Percentiles rank a stretch among this genome's conserved stretches.
These are phyloP conservation scores for Trichosporon ovoides DNA, from an alignment of 1,284 basidiomycete species.

Conservation along the genomic window DNA sequence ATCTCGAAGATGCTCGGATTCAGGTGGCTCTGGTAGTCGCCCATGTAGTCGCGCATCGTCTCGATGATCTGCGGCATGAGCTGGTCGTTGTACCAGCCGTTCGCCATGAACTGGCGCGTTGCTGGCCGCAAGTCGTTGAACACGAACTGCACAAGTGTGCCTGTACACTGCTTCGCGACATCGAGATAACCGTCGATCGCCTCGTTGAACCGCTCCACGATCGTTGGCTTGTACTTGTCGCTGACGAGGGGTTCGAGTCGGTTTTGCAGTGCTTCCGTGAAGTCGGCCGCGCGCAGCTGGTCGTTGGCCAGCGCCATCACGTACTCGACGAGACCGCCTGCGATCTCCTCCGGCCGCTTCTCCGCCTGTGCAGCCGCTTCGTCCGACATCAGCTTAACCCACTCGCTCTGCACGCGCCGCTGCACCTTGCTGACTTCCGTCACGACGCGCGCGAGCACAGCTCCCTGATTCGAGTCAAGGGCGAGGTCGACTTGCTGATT, in stretches of 20 bases:
- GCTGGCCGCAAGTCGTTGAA: constrained; percentile 92
- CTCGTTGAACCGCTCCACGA: constrained; percentile 83
- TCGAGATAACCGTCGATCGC: constrained; percentile 98
- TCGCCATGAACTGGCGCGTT: constrained; percentile 74
- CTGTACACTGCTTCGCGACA: constrained; percentile 93
- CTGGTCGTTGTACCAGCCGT: constrained; percentile 65
- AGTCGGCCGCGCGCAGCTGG: constrained; percentile 94
- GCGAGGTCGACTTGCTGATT: constrained; percentile 96
- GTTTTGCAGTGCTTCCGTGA: constrained; percentile 75
- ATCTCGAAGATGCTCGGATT: constrained; percentile 88
- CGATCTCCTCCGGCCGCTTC: constrained; percentile 74
- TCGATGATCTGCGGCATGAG: constrained; percentile 73
- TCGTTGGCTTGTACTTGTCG: constrained; percentile 79
- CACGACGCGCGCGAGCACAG: constrained; percentile 84
- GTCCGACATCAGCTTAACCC: constrained; percentile 74
- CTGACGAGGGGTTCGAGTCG: constrained; percentile 88
- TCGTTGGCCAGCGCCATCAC: constrained; percentile 98
- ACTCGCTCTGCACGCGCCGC: constrained; percentile 81
- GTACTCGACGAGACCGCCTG: constrained; percentile 89
- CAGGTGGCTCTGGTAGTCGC: constrained; percentile 84
- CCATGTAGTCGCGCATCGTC: constrained; percentile 93
- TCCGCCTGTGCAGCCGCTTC: constrained; percentile 86
- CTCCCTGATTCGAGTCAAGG: constrained; percentile 90
- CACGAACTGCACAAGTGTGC: constrained; percentile 87
- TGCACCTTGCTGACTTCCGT: constrained; percentile 85